Evolutionary conservation across 352 stramenopile species (phyloP), one percentile per base, ranked within the genome.

Genomic region (Halophytophthora polymorphica): DNA sequence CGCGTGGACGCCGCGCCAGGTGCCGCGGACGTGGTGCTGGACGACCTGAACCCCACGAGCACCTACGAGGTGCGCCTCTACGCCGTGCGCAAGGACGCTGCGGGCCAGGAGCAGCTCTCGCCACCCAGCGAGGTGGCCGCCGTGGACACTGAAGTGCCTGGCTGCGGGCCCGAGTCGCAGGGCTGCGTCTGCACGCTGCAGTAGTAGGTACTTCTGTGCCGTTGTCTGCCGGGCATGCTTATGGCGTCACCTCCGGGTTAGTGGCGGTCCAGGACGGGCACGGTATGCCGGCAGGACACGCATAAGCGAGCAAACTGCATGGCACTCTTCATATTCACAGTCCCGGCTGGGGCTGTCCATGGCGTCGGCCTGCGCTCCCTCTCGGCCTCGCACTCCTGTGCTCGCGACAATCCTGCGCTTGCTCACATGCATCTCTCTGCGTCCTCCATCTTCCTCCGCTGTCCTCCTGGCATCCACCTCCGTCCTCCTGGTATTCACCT

Each of bases 21-120:
- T 6, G 77, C 73, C 5, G 59, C 51, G 3, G 66, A 79, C 23
- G 73, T 90, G 42, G 22, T 89, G 56, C 69, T 95, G 45, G 83
- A 95, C 60, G 85, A 95, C 46, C 66, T 95, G 13, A 92, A 92
- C 69, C 85, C 85, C 22, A 93, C 85, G 37, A 89, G 83, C 73
- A 87, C 85, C 38, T 95, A 95, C 64, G 77, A 95, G 54, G 77
- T 95, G 51, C 83, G 85, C 39, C 66, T 95, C 40, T 90, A 85
- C 59, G 69, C 77, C 7, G 65, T 92, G 21, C 45, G 54, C 6
- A 75, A 70, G 37, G 45, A 47, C 37, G 56, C 39, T 12, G 61
- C 78, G 33, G 71, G 64, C 19, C 56, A 66, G 17, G 65, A 83
- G 31, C 41, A 72, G 22, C 50, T 88, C 10, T 90, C 79, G 14